Evolutionary conservation across 2,329 filamentous ascomycete genomes (phyloP).

Genomic region (Domatiomyces catenatus): DNA sequence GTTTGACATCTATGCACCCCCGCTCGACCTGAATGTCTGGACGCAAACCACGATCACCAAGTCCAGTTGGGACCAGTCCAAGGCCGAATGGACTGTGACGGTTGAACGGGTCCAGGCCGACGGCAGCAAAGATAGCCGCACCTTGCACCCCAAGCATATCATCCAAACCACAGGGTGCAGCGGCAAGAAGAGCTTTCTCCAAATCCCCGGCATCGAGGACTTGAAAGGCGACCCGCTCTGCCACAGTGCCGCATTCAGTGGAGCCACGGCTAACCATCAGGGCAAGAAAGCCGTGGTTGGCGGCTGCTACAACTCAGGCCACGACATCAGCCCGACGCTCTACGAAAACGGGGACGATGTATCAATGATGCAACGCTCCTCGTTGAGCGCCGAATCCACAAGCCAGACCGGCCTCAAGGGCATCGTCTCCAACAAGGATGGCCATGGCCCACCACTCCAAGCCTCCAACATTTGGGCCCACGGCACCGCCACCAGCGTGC

Average conservation of each 20-base stretch:
- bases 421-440: conserved; percentile 32
- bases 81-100: conserved; percentile 40
- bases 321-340: conserved; percentile 46
- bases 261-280: conserved; percentile 32
- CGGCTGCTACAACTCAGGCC: conserved; percentile 52
- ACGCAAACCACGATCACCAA: conserved; percentile 35
- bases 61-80: conserved; percentile 36
- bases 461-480: conserved; percentile 50
- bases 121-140: conserved; percentile 33
- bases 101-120: conserved; percentile 30
- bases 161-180: conserved; percentile 55
- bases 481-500: conserved; percentile 42
- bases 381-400: conserved; percentile 45
- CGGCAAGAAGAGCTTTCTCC: conserved; percentile 43
- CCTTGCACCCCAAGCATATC: conserved; percentile 46
- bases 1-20: conserved; percentile 48
- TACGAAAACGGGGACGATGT: conserved; percentile 51
- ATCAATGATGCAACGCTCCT: conserved; percentile 54
- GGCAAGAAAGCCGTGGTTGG: conserved; percentile 50
- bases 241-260: conserved; percentile 47
- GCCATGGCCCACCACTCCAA: conserved; percentile 43
- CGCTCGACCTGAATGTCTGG: conserved; percentile 57
- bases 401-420: conserved; percentile 39
- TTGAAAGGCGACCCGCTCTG: conserved; percentile 46
- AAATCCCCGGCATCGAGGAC: conserved; percentile 33